Evolutionary conservation across 1,284 basidiomycete species (phyloP).

Genomic region (Rhodotorula sp.): DNA sequence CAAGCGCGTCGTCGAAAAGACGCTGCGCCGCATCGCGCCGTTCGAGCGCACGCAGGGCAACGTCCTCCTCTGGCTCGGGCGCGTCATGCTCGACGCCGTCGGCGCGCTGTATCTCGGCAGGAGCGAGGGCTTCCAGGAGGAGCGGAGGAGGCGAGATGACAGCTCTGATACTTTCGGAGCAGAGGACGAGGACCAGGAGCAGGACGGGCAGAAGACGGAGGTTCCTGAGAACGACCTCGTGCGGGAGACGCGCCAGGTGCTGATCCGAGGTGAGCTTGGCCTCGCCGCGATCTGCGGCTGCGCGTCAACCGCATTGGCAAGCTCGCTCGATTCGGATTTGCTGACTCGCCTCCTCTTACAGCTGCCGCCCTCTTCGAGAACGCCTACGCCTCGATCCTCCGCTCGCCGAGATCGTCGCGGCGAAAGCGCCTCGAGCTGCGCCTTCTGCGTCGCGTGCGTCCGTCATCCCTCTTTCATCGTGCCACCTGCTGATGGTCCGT

Average conservation of each 20-base stretch:
- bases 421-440: slow-evolving; percentile 24
- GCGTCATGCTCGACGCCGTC: slow-evolving; percentile 38
- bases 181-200: slow-evolving; percentile 53
- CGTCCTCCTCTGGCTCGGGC: slow-evolving; percentile 29
- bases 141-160: slow-evolving; percentile 24
- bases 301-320: neutral
- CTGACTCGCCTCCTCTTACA: neutral
- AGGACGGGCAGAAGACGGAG: slow-evolving; percentile 49
- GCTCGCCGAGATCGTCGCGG: slow-evolving; percentile 5
- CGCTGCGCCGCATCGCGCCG: slow-evolving; percentile 31
- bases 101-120: slow-evolving; percentile 33
- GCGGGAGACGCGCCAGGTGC: slow-evolving; percentile 39
- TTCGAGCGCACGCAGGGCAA: slow-evolving; percentile 37
- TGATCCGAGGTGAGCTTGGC: slow-evolving; percentile 36
- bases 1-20: slow-evolving; percentile 31
- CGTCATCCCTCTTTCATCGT: neutral
- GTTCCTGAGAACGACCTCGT: slow-evolving; percentile 44
- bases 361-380: slow-evolving; percentile 42
- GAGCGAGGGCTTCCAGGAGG: slow-evolving; percentile 17
- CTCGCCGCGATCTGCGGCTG: too few relatives aligned
- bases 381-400: slow-evolving; percentile 38
- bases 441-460: slow-evolving; percentile 28
- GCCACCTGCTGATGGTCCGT: neutral
- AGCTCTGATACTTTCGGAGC: slow-evolving; percentile 30
- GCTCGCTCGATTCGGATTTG: too few relatives aligned